Percentiles rank a stretch among this genome's conserved stretches.
phyloP scores from a whole-genome alignment of 495 filamentous ascomycete species.

The Daldinia caldariorum region DNA sequence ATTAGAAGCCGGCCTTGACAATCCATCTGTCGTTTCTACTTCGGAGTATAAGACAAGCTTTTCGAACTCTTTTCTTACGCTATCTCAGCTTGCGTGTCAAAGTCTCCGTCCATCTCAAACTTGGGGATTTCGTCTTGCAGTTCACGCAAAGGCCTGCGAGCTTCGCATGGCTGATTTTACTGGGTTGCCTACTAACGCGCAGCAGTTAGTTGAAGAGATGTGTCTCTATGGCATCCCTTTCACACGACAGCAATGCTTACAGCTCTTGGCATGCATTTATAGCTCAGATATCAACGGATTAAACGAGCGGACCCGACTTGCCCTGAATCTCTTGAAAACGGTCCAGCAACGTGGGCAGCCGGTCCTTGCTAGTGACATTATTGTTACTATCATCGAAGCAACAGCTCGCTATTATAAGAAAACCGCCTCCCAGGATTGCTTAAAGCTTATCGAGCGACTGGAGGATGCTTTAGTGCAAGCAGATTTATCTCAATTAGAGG shows the following conservation, averaged over 20 bases:
- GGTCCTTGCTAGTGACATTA: slow-evolving; percentile 51
- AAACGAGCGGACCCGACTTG: slow-evolving; percentile 42
- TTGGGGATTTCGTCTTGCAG: slow-evolving; percentile 47
- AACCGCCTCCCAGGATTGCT: slow-evolving; percentile 16
- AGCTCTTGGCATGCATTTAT: slow-evolving; percentile 51
- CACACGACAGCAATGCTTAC: slow-evolving; percentile 46
- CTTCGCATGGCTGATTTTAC: neutral
- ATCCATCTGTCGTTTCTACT: neutral
- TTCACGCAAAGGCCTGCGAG: slow-evolving; percentile 35
- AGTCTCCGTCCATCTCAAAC: slow-evolving; percentile 42
- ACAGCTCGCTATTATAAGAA: slow-evolving; percentile 22
- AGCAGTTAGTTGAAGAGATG: slow-evolving; percentile 43
- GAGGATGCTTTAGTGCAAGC: slow-evolving; percentile 40
- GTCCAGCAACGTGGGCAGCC: slow-evolving; percentile 52
- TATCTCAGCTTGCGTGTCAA: slow-evolving; percentile 42
- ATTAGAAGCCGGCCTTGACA: neutral
- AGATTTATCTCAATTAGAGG: slow-evolving; percentile 58
- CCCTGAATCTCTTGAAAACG: slow-evolving; percentile 49
- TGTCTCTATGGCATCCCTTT: slow-evolving; percentile 45
- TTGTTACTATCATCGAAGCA: slow-evolving; percentile 53
- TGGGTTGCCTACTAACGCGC: slow-evolving; percentile 10
- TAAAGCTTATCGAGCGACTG: slow-evolving; percentile 35
- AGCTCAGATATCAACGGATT: slow-evolving; percentile 17
- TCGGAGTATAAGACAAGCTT: neutral
- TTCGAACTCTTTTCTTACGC: slow-evolving; percentile 34